A percentile compares a stretch with the other conserved stretches of the same genome.
phyloP scores from a whole-genome alignment of 2,329 filamentous ascomycete species.

The Trichophyton benhamiae region DNA sequence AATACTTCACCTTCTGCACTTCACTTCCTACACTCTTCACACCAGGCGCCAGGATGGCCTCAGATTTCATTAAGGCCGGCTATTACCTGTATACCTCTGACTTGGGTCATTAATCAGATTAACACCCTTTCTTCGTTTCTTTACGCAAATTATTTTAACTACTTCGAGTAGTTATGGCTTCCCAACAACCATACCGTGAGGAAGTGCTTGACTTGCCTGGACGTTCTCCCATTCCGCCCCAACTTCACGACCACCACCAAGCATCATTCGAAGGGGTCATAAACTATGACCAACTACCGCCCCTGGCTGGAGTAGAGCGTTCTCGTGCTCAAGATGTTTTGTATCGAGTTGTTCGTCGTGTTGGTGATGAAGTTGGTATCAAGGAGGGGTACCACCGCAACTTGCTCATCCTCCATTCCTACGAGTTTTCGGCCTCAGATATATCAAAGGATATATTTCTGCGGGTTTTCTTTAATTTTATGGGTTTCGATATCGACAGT shows the following conservation, averaged over 20 bases:
- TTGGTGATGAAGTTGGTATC: not conserved
- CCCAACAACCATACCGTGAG: not conserved
- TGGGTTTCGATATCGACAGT: slow-evolving; percentile 3
- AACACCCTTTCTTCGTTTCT: no score
- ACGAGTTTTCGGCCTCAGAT: slow-evolving; percentile 15
- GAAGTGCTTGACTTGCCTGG: not conserved
- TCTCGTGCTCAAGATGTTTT: not conserved
- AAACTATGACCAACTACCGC: not conserved
- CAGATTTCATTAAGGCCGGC: no score
- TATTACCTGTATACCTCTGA: no score
- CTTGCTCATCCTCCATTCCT: slow-evolving; percentile 14
- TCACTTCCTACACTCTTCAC: no score
- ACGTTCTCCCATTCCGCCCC: not conserved
- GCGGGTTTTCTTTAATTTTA: slow-evolving; percentile 8
- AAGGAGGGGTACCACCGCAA: slow-evolving; percentile 1
- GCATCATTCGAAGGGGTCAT: slow-evolving; percentile 7
- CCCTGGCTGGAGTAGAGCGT: slow-evolving; percentile 1
- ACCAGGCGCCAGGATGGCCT: no score
- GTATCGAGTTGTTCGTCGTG: slow-evolving; percentile 6
- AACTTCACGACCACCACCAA: slow-evolving; percentile 5
- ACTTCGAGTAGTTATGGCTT: not conserved
- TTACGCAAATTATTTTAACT: no score
- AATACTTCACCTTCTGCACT: no score
- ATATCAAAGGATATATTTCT: slow-evolving; percentile 12
- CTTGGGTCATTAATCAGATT: no score